phyloP scores from a whole-genome alignment of 2,329 filamentous ascomycete genomes.

The Botrytis deweyae region DNA sequence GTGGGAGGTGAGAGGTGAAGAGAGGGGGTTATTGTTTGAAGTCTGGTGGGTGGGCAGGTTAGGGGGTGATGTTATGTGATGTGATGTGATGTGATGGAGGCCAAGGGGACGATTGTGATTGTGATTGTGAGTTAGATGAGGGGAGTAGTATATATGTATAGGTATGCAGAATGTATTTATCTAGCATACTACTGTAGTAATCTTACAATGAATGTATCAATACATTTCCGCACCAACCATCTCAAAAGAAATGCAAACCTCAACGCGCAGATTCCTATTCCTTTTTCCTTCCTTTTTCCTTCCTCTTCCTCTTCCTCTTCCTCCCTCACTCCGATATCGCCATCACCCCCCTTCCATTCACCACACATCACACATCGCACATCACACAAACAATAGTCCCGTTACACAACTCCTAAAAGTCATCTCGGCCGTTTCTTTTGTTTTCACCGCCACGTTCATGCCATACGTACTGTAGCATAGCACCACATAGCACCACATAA shows the following conservation, averaged over 20 bases:
- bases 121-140: too few relatives aligned
- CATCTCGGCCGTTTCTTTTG: not conserved
- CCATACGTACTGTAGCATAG: not conserved
- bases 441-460: not conserved
- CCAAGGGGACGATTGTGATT: too few relatives aligned
- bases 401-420: not conserved
- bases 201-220: too few relatives aligned
- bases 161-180: too few relatives aligned
- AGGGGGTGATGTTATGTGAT: too few relatives aligned
- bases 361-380: not conserved
- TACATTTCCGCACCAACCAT: not conserved
- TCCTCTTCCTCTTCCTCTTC: not conserved
- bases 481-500: not conserved
- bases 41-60: too few relatives aligned
- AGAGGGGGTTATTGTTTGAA: too few relatives aligned
- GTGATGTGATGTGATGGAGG: too few relatives aligned
- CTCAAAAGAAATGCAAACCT: not conserved
- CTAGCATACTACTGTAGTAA: too few relatives aligned
- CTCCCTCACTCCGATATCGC: not conserved
- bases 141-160: too few relatives aligned
- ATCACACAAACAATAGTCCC: not conserved
- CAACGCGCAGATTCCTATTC: not conserved
- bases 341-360: not conserved
- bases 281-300: too few relatives aligned
- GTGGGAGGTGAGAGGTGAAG: too few relatives aligned